Conservation (phyloP, 2,329 filamentous ascomycete genomes). For the Colletotrichum higginsianum region DNA sequence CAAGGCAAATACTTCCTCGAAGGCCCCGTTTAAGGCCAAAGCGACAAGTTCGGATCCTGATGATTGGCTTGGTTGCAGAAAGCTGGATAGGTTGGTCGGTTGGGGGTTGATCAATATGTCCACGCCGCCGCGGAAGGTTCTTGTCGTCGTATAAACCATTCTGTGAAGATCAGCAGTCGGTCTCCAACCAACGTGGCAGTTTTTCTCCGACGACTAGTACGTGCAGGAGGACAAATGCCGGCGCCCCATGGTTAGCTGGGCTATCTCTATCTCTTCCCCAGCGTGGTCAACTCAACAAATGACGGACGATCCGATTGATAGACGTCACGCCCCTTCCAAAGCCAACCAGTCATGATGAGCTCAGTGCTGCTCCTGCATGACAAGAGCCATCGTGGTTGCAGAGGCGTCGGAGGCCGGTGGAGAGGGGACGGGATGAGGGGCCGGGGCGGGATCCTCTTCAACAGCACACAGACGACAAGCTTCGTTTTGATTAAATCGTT, state of each 20-base stretch:
- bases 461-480: not conserved
- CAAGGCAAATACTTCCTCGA: not conserved
- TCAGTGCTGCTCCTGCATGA: not conserved
- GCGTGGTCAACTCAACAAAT: not conserved
- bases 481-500: not conserved
- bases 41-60: not conserved
- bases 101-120: slow-evolving; percentile 1
- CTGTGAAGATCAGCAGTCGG: slow-evolving; percentile 31
- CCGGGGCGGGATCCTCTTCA: not conserved
- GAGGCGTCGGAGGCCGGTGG: slow-evolving; percentile 28
- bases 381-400: slow-evolving; percentile 15
- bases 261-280: not conserved
- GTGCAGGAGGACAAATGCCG: slow-evolving; percentile 5
- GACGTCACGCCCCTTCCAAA: not conserved
- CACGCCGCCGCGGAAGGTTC: slow-evolving; percentile 11
- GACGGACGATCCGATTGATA: not conserved
- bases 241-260: slow-evolving; percentile 1
- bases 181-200: not conserved
- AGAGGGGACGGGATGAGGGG: slow-evolving; percentile 6
- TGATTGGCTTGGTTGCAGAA: not conserved
- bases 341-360: too few species aligned
- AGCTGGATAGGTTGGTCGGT: not conserved
- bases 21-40: not conserved
- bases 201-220: slow-evolving; percentile 32
- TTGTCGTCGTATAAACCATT: slow-evolving; percentile 27